Evolutionary conservation across 768 basidiomycete genomes (phyloP).

Genomic region (Boletellus sp.): DNA sequence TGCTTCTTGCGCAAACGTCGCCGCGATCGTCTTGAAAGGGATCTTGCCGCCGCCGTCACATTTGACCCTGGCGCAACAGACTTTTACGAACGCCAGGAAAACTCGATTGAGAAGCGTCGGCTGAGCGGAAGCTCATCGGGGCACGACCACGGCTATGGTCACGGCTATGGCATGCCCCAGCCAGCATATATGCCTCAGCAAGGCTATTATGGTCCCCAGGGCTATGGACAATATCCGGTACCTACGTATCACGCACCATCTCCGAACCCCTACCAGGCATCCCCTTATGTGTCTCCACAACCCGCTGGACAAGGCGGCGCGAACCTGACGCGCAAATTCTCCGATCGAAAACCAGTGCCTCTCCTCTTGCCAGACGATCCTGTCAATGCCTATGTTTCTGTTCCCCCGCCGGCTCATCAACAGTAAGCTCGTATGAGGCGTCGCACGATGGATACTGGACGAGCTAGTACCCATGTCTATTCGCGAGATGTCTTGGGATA

Average conservation of each 20-base stretch:
- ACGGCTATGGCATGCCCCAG: constrained; percentile 15
- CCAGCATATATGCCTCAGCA: constrained; percentile 18
- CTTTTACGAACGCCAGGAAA: constrained; percentile 25
- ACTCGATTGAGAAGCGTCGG: constrained; percentile 17
- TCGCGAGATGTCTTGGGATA: constrained; percentile 5
- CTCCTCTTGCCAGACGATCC: constrained; percentile 25
- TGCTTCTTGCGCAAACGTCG: constrained; percentile 48
- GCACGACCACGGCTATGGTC: constrained; percentile 21
- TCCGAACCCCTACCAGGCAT: constrained; percentile 7
- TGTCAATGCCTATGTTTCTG: constrained; percentile 16
- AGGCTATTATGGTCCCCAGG: constrained; percentile 18
- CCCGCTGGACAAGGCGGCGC: constrained; percentile 23
- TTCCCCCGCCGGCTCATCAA: constrained; percentile 20
- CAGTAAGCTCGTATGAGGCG: background rate
- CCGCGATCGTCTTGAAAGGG: constrained; percentile 35
- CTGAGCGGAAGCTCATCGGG: constrained; percentile 26
- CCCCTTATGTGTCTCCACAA: constrained; percentile 13
- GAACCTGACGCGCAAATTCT: constrained; percentile 33
- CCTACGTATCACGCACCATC: constrained; percentile 5
- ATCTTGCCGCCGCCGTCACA: constrained; percentile 42
- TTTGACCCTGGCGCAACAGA: constrained; percentile 43
- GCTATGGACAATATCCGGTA: constrained; percentile 22
- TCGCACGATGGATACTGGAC: constrained; percentile 2
- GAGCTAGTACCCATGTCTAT: background rate
- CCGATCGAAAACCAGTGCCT: constrained; percentile 33